These are phyloP conservation scores for Solanum hybrid DNA, from an alignment of 305 asterid species.

Conservation along the genomic window DNA sequence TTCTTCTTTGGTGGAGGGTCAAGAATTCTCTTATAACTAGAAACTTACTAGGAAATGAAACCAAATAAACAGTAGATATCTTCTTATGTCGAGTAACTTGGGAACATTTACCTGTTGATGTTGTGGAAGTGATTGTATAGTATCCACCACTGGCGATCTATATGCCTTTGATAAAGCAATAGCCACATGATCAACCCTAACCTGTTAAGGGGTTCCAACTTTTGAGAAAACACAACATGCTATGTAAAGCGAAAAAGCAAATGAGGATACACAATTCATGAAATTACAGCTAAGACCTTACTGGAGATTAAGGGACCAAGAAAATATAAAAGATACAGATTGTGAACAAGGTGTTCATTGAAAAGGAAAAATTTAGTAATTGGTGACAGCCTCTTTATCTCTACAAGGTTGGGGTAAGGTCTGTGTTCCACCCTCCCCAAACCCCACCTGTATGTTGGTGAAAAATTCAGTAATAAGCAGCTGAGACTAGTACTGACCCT, in stretches of 20 bases:
- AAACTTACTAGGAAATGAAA: neutral
- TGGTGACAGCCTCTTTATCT: neutral
- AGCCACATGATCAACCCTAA: slow-evolving; percentile 86
- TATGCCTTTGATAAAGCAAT: slow-evolving; percentile 72
- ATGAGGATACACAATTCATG: neutral
- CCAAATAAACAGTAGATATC: neutral
- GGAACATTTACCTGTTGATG: slow-evolving; percentile 73
- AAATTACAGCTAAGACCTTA: neutral
- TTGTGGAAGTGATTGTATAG: slow-evolving; percentile 83
- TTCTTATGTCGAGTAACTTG: neutral
- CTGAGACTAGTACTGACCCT: neutral
- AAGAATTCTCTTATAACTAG: neutral
- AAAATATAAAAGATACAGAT: neutral
- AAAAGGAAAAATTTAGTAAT: neutral
- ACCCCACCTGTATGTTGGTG: neutral
- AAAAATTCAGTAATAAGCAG: neutral
- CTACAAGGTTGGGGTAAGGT: neutral
- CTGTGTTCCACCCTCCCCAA: neutral
- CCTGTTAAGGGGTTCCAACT: slow-evolving; percentile 33
- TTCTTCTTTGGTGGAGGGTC: neutral
- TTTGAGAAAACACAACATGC: neutral
- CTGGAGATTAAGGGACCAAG: neutral
- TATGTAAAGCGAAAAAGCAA: neutral
- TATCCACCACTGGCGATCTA: slow-evolving; percentile 72
- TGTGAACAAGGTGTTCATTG: neutral